phyloP scores from a whole-genome alignment of 2,329 filamentous ascomycete genomes.

The Trichocomaceae sp. region DNA sequence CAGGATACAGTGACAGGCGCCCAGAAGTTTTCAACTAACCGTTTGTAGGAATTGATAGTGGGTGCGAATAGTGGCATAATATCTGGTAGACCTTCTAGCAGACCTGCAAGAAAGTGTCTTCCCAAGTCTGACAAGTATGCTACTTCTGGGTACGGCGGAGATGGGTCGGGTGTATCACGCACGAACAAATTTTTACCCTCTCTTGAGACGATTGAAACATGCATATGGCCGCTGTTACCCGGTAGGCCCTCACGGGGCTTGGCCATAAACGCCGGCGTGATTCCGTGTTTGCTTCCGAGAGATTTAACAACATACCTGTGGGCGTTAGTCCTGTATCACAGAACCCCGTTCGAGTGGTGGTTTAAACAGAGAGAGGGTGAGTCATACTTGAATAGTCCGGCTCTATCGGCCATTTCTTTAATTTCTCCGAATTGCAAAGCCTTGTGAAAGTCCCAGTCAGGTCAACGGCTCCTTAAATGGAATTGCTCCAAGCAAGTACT shows the following conservation, averaged over 20 bases:
- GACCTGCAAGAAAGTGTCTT: conserved; percentile 83
- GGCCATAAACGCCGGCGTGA: conserved; percentile 98
- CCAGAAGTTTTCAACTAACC: conserved; percentile 98
- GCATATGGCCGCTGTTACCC: conserved; percentile 93
- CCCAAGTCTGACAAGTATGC: conserved; percentile 78
- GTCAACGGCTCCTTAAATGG: conserved; percentile 2
- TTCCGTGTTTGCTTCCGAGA: conserved; percentile 75
- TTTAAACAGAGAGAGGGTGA: neutral
- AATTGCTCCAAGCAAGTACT: neutral
- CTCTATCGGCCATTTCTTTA: conserved; percentile 82
- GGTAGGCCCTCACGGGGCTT: conserved; percentile 87
- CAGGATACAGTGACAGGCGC: conserved; percentile 95
- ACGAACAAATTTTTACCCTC: conserved; percentile 79
- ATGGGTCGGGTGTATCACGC: conserved; percentile 63
- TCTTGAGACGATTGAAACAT: conserved; percentile 77
- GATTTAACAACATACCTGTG: conserved; percentile 78
- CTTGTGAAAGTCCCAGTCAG: conserved; percentile 28
- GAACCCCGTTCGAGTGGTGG: neutral
- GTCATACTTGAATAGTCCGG: conserved; percentile 78
- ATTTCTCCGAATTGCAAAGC: conserved; percentile 86
- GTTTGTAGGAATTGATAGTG: conserved; percentile 96
- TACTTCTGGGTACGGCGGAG: conserved; percentile 68
- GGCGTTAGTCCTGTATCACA: neutral
- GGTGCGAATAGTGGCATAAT: conserved; percentile 94
- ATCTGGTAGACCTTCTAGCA: conserved; percentile 82